Evolutionary conservation across 2,329 filamentous ascomycete species (phyloP).

Genomic region (Diaporthe aspalathi): DNA sequence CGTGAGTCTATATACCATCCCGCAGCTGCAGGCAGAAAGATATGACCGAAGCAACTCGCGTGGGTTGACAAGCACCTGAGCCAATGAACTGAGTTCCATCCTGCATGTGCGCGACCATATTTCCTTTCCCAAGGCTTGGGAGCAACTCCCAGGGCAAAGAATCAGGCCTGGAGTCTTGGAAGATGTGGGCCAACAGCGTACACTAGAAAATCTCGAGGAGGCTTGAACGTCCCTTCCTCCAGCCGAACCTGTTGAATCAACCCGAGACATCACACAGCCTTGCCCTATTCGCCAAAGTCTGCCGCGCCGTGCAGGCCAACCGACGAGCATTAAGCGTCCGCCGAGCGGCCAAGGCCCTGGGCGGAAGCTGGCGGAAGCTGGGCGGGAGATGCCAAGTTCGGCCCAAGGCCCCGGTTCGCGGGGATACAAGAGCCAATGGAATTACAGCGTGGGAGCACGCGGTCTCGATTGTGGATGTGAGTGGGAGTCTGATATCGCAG

Average conservation of each 20-base stretch:
- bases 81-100: constrained; percentile 9
- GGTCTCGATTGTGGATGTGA: neutral
- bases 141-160: neutral
- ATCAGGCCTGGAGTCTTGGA: neutral
- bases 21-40: neutral
- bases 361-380: constrained; percentile 15
- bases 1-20: constrained; percentile 8
- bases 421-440: neutral
- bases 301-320: neutral
- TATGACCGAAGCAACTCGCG: neutral
- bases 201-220: constrained; percentile 12
- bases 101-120: neutral
- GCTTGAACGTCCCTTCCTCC: neutral
- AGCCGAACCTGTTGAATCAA: neutral
- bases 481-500: constrained; percentile 3
- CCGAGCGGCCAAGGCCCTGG: constrained; percentile 21
- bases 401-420: constrained; percentile 2
- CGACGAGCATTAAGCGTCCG: constrained; percentile 9
- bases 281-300: neutral
- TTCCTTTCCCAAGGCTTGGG: constrained; percentile 12
- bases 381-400: constrained; percentile 26
- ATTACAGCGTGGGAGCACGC: neutral
- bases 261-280: neutral
- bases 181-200: neutral
- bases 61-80: neutral